Conservation (phyloP, 805 yeast genomes). For the Vanderwaltozyma polyspora region DNA sequence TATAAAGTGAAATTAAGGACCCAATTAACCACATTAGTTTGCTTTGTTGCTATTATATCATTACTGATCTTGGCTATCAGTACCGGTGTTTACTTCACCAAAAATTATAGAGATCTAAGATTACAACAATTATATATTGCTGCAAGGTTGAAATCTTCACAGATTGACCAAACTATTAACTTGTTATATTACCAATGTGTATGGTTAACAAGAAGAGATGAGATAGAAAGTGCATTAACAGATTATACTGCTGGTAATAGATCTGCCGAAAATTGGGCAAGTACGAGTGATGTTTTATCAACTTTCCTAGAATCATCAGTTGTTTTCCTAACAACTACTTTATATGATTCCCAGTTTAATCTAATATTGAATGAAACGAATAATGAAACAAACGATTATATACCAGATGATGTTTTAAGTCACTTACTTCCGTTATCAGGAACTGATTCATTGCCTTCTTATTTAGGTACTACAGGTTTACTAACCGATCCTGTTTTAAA, state of each 20-base stretch:
- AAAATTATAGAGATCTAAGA: constrained; percentile 48
- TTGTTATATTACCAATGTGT: constrained; percentile 56
- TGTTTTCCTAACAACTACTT: constrained; percentile 47
- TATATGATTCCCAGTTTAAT: constrained; percentile 51
- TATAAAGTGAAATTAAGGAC: constrained; percentile 58
- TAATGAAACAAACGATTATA: constrained; percentile 28
- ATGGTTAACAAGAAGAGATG: constrained; percentile 51
- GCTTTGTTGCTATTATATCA: constrained; percentile 58
- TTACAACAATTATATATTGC: constrained; percentile 66
- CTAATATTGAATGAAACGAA: constrained; percentile 36
- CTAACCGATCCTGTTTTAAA: constrained; percentile 57
- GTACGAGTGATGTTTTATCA: constrained; percentile 38
- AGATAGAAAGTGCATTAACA: constrained; percentile 49
- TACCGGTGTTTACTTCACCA: constrained; percentile 63
- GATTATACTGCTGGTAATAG: constrained; percentile 64
- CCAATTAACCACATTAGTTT: constrained; percentile 62
- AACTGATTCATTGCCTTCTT: constrained; percentile 36
- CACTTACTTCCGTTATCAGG: constrained; percentile 40
- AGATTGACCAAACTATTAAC: constrained; percentile 56
- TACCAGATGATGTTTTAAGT: constrained; percentile 26
- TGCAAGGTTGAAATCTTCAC: constrained; percentile 72
- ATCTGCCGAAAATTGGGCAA: constrained; percentile 37
- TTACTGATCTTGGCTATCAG: constrained; percentile 63
- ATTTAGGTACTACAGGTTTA: constrained; percentile 35
- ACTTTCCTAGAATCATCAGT: constrained; percentile 57